These are phyloP conservation scores for Phaffia australis DNA, from an alignment of 768 basidiomycete species.

Conservation along the genomic window DNA sequence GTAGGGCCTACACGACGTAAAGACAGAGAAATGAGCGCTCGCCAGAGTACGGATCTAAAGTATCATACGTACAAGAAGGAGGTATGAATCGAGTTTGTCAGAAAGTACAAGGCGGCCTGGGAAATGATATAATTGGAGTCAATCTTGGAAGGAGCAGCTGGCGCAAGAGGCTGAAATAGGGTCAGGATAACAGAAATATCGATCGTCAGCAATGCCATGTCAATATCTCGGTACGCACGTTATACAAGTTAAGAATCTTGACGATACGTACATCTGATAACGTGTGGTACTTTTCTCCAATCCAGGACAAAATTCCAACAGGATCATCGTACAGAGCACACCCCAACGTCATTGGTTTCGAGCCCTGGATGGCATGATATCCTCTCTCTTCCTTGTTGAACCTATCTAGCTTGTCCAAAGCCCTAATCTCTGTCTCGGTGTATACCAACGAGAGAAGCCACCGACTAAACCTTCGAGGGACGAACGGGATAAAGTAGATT, in stretches of 20 bases:
- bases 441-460: slow-evolving; percentile 1
- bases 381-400: slow-evolving; percentile 26
- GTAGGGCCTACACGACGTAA: too few relatives aligned
- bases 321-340: slow-evolving; percentile 14
- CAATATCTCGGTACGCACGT: too few relatives aligned
- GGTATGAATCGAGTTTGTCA: slow-evolving; percentile 18
- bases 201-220: too few relatives aligned
- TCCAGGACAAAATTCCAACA: slow-evolving; percentile 29
- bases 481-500: too few relatives aligned
- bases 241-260: too few relatives aligned
- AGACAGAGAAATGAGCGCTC: neutral
- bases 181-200: too few relatives aligned
- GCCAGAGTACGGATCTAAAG: too few relatives aligned
- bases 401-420: neutral
- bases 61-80: slow-evolving; percentile 6
- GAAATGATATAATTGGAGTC: slow-evolving; percentile 9
- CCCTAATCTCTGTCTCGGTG: slow-evolving; percentile 8
- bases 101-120: slow-evolving; percentile 2
- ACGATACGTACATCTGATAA: slow-evolving; percentile 29
- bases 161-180: slow-evolving; percentile 2
- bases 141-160: neutral
- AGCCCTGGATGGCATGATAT: slow-evolving; percentile 25
- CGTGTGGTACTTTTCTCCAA: slow-evolving; percentile 30
- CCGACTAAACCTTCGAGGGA: neutral
- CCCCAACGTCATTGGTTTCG: slow-evolving; percentile 14